Evolutionary conservation across 441 rosid genomes (phyloP), one percentile per base, ranked within the genome.

Genomic region (Erodium moschatum): DNA sequence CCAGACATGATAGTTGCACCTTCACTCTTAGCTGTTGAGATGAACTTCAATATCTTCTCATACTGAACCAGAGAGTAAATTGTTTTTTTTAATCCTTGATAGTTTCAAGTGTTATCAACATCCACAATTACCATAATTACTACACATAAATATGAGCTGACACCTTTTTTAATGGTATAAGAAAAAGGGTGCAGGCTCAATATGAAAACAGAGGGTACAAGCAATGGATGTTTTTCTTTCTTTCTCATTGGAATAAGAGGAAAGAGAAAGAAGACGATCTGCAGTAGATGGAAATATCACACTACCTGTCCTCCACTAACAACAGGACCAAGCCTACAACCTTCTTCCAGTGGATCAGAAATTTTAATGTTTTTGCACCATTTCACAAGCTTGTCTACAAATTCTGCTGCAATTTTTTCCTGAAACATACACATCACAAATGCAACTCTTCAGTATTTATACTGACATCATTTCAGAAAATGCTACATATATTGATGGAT

Each of bases 311-410:
- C 89, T 79, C 65, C 80, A 71, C 96, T 89, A 69, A 91, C 89
- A 76, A 91, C 85, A 27, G 98, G 97, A 21, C 97, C 98, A 79
- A 94, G 92, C 84, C 87, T 86, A 83, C 97, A 94, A 67, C 91
- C 91, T 79, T 89, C 97, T 83, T 89, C 96, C 20, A 94, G 79
- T 65, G 98, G 98, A 84, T 89, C 94, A 13, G 97, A 88, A 70
- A 94, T 85, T 80, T 89, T 89, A 67, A 94, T 87, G 68, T 87
- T 91, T 81, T 87, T 81, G 75, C 80, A 76, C 97, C 98, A 91
- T 75, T 86, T 82, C 61, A 86, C 91, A 74, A 94, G 86, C 80
- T 80, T 87, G 78, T 87, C 91, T 64, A 87, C 46, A 85, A 91
- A 87, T 69, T 84, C 84, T 40, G 77, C 64, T 10, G 97, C 98